A percentile compares a stretch with the other conserved stretches of the same genome.
Conservation (phyloP, 495 filamentous ascomycete genomes). For the Apiosordaria backusii region DNA sequence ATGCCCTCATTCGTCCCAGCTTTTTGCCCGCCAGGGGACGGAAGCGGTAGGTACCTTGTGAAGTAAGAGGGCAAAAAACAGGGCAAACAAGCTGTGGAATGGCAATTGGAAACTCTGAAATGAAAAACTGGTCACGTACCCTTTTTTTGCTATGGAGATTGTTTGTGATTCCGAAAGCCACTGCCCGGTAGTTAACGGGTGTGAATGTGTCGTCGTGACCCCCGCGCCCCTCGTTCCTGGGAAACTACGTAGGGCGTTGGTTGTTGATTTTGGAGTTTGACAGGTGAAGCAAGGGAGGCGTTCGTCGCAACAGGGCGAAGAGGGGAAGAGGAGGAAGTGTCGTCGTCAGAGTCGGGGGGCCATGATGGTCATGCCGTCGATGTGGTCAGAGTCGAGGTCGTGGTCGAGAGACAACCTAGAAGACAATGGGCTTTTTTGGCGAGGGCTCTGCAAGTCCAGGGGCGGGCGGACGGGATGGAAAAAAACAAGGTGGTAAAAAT, state of each 20-base stretch:
- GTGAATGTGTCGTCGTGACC: not conserved
- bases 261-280: slow-evolving; percentile 6
- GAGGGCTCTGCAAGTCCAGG: slow-evolving; percentile 6
- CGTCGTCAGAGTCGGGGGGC: not conserved
- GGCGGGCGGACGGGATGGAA: slow-evolving; percentile 20
- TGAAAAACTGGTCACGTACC: not conserved
- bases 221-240: slow-evolving; percentile 9
- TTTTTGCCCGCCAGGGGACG: not conserved
- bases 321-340: not conserved
- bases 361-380: slow-evolving; percentile 1
- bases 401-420: not conserved
- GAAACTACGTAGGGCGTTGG: not conserved
- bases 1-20: slow-evolving; percentile 1
- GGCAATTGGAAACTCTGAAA: not conserved
- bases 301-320: slow-evolving; percentile 7
- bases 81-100: not conserved
- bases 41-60: slow-evolving; percentile 16
- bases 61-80: slow-evolving; percentile 20
- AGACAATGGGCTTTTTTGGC: not conserved
- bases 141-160: not conserved
- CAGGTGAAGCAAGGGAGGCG: slow-evolving; percentile 10
- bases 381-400: not conserved
- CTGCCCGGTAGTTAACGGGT: not conserved
- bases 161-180: not conserved
- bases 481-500: slow-evolving; percentile 13